These are phyloP conservation scores for Pittosporum tobira DNA, from an alignment of 129 eudicot genomes.

Conservation along the genomic window DNA sequence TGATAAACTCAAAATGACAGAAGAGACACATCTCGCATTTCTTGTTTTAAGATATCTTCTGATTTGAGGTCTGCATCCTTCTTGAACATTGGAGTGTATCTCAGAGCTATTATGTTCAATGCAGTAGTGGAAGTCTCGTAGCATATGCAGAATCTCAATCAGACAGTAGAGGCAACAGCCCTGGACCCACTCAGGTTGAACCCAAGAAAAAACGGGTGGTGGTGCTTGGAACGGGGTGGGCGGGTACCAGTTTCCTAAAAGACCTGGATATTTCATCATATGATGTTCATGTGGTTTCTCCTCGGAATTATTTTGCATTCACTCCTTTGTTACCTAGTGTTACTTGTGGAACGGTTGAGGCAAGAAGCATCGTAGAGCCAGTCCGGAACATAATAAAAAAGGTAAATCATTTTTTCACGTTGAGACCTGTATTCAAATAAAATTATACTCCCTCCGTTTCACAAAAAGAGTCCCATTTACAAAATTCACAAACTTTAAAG, in stretches of 20 bases:
- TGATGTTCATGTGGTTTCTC: slow-evolving; percentile 93
- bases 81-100: not conserved
- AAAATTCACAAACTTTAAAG: too few relatives aligned
- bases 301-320: slow-evolving; percentile 89
- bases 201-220: slow-evolving; percentile 60
- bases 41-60: not conserved
- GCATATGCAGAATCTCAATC: slow-evolving; percentile 60
- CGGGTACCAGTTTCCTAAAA: slow-evolving; percentile 68
- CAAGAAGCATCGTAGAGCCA: slow-evolving; percentile 92
- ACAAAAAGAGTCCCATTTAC: too few relatives aligned
- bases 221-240: slow-evolving; percentile 98
- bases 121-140: slow-evolving; percentile 68
- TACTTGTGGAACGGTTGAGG: slow-evolving; percentile 92
- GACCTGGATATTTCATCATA: slow-evolving; percentile 67
- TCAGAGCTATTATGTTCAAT: slow-evolving; percentile 13
- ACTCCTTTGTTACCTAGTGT: slow-evolving; percentile 98
- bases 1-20: not conserved
- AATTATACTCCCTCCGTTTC: too few relatives aligned
- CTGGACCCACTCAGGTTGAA: slow-evolving; percentile 16
- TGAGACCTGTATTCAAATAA: not conserved
- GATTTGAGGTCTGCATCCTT: not conserved
- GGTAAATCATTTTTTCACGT: slow-evolving; percentile 25
- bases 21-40: not conserved
- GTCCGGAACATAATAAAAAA: slow-evolving; percentile 70
- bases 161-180: slow-evolving; percentile 14